Evolutionary conservation across 805 yeast species (phyloP), one percentile per base, ranked within the genome.

Genomic region (Sugiyamaella mastotermitis): DNA sequence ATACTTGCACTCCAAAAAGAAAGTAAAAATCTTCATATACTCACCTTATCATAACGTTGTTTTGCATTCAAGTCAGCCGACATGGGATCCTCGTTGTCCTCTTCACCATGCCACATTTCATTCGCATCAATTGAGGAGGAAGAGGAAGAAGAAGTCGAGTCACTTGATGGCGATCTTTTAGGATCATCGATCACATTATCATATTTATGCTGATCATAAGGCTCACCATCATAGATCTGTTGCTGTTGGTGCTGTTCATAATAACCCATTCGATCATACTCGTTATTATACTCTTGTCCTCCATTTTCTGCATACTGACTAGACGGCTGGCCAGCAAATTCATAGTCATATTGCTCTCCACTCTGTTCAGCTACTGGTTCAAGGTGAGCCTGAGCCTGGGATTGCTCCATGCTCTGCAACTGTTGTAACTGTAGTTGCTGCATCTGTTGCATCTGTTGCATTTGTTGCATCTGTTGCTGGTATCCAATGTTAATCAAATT

Each of bases 401-500:
- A 10, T 5, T 27, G 22, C 32, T 35, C 26, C 41, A 35, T 32
- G 10, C 15, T 11, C 31, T 41, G 33, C 8, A 35, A 37, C 28
- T 41, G 39, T 20, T 26, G 46, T 5, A 29, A 38, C 15, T 34
- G 45, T 13, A 7, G 21, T 19, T 31, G 37, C 20, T 31, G 35
- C 17, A 17, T 22, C 22, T 31, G 41, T 34, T 38, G 38, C 41
- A 41, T 39, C 28, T 42, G 43, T 31, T 46, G 43, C 38, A 37
- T 19, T 40, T 48, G 51, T 40, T 43, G 50, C 29, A 50, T 48
- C 47, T 61, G 63, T 49, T 58, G 63, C 49, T 57, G 62, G 42
- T 58, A 58, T 26, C 64, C 88, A 57, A 90, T 97, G 59, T 90
- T 94, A 40, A 92, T 95, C 60, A 92, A 68, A 56, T 92, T 90